phyloP scores from a whole-genome alignment of 2,329 filamentous ascomycete genomes.

The Ceratocystis smalleyi region DNA sequence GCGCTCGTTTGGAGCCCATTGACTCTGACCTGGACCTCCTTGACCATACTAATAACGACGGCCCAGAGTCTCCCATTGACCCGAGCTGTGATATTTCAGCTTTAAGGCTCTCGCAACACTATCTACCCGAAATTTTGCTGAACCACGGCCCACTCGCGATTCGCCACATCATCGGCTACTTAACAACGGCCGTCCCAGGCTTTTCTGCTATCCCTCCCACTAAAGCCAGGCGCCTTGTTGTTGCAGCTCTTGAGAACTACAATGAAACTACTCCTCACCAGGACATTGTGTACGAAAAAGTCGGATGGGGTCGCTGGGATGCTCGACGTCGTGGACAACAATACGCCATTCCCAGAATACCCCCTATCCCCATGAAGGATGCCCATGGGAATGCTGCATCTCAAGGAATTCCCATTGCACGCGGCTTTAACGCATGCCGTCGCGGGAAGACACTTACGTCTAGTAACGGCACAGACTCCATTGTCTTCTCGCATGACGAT shows the following conservation, averaged over 20 bases:
- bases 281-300: conserved; percentile 79
- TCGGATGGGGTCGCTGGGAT: conserved; percentile 94
- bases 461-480: conserved; percentile 50
- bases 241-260: conserved; percentile 77
- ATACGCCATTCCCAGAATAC: conserved; percentile 26
- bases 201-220: conserved; percentile 78
- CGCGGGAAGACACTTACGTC: conserved; percentile 37
- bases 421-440: conserved; percentile 21
- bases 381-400: conserved; percentile 25
- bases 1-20: conserved; percentile 44
- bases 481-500: conserved; percentile 60
- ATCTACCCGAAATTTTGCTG: conserved; percentile 80
- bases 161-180: conserved; percentile 84
- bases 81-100: conserved; percentile 71
- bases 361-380: conserved; percentile 22
- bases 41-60: conserved; percentile 32
- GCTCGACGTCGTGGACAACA: conserved; percentile 57
- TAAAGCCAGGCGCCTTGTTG: conserved; percentile 80
- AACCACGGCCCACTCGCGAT: conserved; percentile 84
- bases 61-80: conserved; percentile 40
- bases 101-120: conserved; percentile 68
- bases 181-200: conserved; percentile 84
- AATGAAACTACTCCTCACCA: conserved; percentile 39
- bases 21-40: conserved; percentile 82
- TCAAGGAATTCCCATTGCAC: conserved; percentile 41